These are phyloP conservation scores for Saturnispora diversa DNA, from an alignment of 805 yeast genomes.

Conservation along the genomic window DNA sequence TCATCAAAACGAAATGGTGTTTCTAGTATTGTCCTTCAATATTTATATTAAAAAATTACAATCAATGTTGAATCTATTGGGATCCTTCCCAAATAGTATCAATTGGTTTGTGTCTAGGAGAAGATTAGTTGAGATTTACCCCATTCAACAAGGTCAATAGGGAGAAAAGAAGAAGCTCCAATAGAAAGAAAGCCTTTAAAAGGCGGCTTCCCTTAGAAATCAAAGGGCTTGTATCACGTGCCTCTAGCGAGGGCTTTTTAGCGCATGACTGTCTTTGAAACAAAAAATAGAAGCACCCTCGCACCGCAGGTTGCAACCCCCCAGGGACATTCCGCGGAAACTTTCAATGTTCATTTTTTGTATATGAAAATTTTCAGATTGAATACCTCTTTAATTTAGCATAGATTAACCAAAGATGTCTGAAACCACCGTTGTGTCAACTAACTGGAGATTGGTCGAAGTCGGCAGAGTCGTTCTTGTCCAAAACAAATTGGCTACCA, in stretches of 20 bases:
- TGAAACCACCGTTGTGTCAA: constrained; percentile 63
- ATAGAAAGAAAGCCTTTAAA: too few species aligned
- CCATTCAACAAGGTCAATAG: too few species aligned
- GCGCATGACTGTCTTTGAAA: constrained; percentile 1
- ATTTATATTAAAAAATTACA: neutral
- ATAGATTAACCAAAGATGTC: constrained; percentile 39
- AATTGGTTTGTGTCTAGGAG: too few species aligned
- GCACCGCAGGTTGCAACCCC: constrained; percentile 3
- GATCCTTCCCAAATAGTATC: constrained; percentile 3
- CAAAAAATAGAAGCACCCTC: neutral
- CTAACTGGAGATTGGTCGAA: constrained; percentile 99
- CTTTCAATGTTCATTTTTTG: neutral
- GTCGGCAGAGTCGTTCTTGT: constrained; percentile 97
- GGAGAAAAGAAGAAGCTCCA: too few species aligned
- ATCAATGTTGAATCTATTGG: neutral
- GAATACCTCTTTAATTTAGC: neutral
- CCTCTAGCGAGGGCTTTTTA: constrained; percentile 1
- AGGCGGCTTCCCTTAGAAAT: too few species aligned
- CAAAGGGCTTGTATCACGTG: constrained; percentile 2
- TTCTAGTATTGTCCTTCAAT: too few species aligned
- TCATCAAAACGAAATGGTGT: constrained; percentile 15
- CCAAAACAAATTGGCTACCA: constrained; percentile 89
- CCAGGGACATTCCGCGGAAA: neutral
- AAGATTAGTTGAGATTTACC: too few species aligned
- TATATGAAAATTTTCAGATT: constrained; percentile 1